These are phyloP conservation scores for Nakataea oryzae DNA, from an alignment of 2,329 filamentous ascomycete genomes.

Conservation along the genomic window DNA sequence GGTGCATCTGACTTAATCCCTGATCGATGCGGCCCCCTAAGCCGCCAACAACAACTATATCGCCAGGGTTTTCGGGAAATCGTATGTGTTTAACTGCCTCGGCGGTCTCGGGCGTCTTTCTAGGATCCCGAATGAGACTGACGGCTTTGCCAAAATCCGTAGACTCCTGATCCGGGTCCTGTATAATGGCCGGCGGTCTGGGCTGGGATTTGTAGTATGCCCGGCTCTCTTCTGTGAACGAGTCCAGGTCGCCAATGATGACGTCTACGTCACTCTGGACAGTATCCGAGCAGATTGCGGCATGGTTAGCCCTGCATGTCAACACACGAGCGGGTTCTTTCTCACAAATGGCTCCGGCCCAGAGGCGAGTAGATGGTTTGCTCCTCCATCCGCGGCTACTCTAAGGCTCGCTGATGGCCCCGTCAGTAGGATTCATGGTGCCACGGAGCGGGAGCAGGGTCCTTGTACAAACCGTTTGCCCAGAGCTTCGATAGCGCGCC, in stretches of 20 bases:
- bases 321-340: not conserved
- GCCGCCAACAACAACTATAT: conserved; percentile 76
- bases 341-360: conserved; percentile 2
- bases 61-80: conserved; percentile 29
- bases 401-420: conserved; percentile 34
- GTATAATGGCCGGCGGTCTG: conserved; percentile 42
- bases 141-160: conserved; percentile 88
- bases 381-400: conserved; percentile 85
- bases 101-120: conserved; percentile 73
- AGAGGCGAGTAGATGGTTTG: conserved; percentile 57
- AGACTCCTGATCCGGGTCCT: conserved; percentile 70
- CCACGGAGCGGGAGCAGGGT: not conserved
- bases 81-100: conserved; percentile 56
- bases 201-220: conserved; percentile 53
- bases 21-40: conserved; percentile 89
- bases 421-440: not conserved
- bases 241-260: conserved; percentile 90
- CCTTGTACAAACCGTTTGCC: conserved; percentile 31
- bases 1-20: conserved; percentile 78
- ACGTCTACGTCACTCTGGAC: conserved; percentile 44
- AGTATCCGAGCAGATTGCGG: not conserved
- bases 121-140: not conserved
- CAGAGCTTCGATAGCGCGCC: conserved; percentile 36
- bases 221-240: conserved; percentile 51
- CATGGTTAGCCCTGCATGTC: not conserved